Evolutionary conservation across 495 filamentous ascomycete species (phyloP).

Genomic region (Aspergillus biplanus): DNA sequence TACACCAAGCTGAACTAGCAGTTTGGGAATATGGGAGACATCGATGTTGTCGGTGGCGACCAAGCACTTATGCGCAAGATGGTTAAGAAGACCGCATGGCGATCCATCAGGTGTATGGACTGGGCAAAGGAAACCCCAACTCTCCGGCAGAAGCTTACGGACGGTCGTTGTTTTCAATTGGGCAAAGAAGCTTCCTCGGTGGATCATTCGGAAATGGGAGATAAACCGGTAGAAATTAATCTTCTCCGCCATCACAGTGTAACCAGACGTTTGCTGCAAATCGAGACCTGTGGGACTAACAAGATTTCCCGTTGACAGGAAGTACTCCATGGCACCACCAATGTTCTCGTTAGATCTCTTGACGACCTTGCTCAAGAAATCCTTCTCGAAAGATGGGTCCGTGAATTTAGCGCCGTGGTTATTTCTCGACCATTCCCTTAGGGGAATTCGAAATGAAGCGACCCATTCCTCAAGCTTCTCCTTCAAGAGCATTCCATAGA

Average conservation of each 20-base stretch:
- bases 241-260: conserved; percentile 96
- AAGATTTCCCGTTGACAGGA: conserved; percentile 93
- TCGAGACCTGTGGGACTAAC: conserved; percentile 89
- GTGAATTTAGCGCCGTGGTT: conserved; percentile 67
- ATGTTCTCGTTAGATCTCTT: conserved; percentile 84
- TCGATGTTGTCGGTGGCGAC: conserved; percentile 74
- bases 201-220: conserved; percentile 98
- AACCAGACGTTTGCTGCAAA: conserved; percentile 91
- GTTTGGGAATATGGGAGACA: conserved; percentile 68
- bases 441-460: conserved; percentile 59
- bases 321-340: conserved; percentile 86
- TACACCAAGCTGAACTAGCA: conserved; percentile 79
- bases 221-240: conserved; percentile 99
- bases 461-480: conserved; percentile 91
- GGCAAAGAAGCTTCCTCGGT: conserved; percentile 97
- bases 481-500: conserved; percentile 95
- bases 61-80: conserved; percentile 93
- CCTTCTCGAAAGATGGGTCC: conserved; percentile 70
- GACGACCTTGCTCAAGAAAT: conserved; percentile 78
- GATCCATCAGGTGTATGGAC: conserved; percentile 97
- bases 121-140: conserved; percentile 96
- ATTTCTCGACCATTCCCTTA: conserved; percentile 71
- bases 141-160: conserved; percentile 91
- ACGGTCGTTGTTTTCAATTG: conserved; percentile 97
- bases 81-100: conserved; percentile 93